A percentile compares a stretch with the other conserved stretches of the same genome.
Conservation (phyloP, 1,284 basidiomycete species). For the Schizophyllum commune region DNA sequence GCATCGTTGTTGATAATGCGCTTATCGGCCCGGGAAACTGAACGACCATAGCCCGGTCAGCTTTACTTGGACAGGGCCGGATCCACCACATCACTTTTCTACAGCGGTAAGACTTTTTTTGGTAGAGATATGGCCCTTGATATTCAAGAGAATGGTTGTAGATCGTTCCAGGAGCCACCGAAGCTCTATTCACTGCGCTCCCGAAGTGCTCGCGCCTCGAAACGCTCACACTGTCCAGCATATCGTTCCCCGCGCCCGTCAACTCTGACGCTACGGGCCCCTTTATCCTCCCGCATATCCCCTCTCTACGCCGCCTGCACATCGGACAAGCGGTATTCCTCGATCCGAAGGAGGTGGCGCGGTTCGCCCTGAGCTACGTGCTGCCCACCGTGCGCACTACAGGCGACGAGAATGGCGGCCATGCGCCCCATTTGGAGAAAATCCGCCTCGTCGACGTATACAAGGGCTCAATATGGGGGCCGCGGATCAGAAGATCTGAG, state of each 20-base stretch:
- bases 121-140: too few relatives aligned
- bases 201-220: background rate
- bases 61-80: constrained; percentile 51
- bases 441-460: constrained; percentile 48
- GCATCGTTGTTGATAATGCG: background rate
- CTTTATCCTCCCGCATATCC: constrained; percentile 27
- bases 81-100: constrained; percentile 53
- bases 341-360: constrained; percentile 29
- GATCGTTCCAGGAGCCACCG: constrained; percentile 8
- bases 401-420: constrained; percentile 3
- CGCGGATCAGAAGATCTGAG: constrained; percentile 23
- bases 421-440: constrained; percentile 21
- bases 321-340: constrained; percentile 44
- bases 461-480: constrained; percentile 49
- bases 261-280: constrained; percentile 3
- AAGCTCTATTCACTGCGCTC: background rate
- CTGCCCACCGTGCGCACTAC: background rate
- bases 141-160: background rate
- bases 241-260: constrained; percentile 21
- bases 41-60: constrained; percentile 30
- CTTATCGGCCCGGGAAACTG: background rate
- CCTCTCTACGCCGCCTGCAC: constrained; percentile 32
- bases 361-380: constrained; percentile 21
- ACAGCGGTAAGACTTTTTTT: constrained; percentile 34
- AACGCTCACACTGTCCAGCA: constrained; percentile 35